Conservation (phyloP, 139 green algal species). For the Nannochloris sp. region DNA sequence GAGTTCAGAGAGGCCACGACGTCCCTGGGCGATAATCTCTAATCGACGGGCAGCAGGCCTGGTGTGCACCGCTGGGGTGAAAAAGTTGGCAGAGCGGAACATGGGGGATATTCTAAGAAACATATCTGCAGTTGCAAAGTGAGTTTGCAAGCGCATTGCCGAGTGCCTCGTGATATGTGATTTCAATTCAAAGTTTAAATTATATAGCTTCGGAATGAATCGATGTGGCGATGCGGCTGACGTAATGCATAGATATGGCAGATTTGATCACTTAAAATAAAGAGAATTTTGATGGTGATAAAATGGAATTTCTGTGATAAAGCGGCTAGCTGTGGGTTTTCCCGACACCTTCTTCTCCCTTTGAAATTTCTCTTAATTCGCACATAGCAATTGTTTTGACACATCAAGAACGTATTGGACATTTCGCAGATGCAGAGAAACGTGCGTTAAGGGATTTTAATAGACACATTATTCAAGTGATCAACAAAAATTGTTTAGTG, state of each 20-base stretch:
- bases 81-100: not conserved
- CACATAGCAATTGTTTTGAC: no score
- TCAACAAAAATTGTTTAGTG: no score
- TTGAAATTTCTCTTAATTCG: no score
- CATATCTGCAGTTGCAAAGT: not conserved
- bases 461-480: no score
- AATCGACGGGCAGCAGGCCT: not conserved
- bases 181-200: not conserved
- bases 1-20: constrained; percentile 2
- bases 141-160: not conserved
- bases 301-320: not conserved
- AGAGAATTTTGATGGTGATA: not conserved
- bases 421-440: no score
- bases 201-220: not conserved
- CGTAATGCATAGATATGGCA: not conserved
- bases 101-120: not conserved
- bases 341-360: no score
- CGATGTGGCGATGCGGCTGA: no score
- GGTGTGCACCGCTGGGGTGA: no score
- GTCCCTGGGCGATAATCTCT: not conserved
- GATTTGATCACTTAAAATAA: not conserved
- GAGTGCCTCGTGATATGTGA: no score
- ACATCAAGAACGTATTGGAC: no score
- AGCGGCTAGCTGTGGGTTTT: not conserved
- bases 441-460: no score